Conservation (phyloP, 2,329 filamentous ascomycete species). For the Berkeleyomyces rouxiae region DNA sequence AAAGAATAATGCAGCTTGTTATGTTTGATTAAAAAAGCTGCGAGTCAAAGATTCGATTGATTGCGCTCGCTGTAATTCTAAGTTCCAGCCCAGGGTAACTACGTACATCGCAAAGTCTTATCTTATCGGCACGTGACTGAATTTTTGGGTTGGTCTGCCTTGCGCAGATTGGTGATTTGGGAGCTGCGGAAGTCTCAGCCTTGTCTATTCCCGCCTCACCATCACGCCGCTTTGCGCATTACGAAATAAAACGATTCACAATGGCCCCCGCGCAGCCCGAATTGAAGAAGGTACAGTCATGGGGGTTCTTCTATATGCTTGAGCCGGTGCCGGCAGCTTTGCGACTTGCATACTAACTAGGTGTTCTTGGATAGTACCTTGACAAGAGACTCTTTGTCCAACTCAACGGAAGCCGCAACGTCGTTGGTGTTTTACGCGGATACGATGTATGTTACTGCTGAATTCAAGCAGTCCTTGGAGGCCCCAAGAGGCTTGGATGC, state of each 20-base stretch:
- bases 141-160: conserved; percentile 15
- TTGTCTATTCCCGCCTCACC: not conserved
- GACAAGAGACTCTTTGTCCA: conserved; percentile 98
- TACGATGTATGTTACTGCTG: conserved; percentile 64
- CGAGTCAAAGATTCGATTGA: not conserved
- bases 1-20: not conserved
- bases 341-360: not conserved
- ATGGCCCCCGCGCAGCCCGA: conserved; percentile 99
- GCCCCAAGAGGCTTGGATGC: not conserved
- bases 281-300: conserved; percentile 68
- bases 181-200: conserved; percentile 3
- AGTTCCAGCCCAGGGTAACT: not conserved
- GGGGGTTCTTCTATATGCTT: not conserved
- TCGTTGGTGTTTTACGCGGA: conserved; percentile 81
- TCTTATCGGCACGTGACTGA: conserved; percentile 35
- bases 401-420: conserved; percentile 92
- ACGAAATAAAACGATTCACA: conserved; percentile 21
- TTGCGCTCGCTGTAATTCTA: not conserved
- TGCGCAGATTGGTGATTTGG: not conserved
- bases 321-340: not conserved
- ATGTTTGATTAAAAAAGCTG: not conserved
- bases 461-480: not conserved
- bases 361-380: conserved; percentile 60
- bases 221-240: not conserved
- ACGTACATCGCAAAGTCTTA: conserved; percentile 16